Base-by-base conservation (phyloP, 1,139 yeast species). In the Lodderomyces parapsilosis region DNA sequence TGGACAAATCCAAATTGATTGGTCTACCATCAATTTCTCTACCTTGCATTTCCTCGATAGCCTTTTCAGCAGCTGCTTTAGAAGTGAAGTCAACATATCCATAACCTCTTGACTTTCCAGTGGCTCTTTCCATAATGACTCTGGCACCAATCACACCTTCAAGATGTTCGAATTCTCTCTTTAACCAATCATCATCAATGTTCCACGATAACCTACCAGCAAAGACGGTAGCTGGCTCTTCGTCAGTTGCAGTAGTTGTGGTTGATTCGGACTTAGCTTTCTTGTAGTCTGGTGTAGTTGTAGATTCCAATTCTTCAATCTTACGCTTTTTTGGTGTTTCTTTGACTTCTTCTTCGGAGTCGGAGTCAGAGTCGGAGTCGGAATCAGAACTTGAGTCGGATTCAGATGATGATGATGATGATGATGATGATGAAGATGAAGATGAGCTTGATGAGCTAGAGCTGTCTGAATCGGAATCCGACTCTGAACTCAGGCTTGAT, bases 131-230 rank as follows among this genome's bases (percentile, higher is more conserved):
- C 71, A 84, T 82, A 63, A 93, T 87, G 56, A 93, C 96, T 74
- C 99, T 86, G 53, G 98, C 97, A 57, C 83, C 66, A 38, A 80
- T 59, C 49, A 90, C 93, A 66, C 95, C 96, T 40, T 91, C 96
- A 54, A 80, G 63, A 51, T 78, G 79, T 64, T 84, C 90, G 65
- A 93, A 93, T 74, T 89, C 97, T 54, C 83, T 75, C 67, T 76
- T 76, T 66, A 93, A 81, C 96, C 96, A 87, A 47, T 83, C 96
- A 63, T 90, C 98, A 61, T 93, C 99, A 60, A 93, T 79, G 71
- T 84, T 87, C 98, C 98, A 93, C 27, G 99, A 90, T 60, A 93
- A 81, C 74, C 98, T 84, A 59, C 99, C 99, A 53, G 90, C 98
- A 60, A 93, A 93, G 55, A 93, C 71, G 51, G 98, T 93, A 48